Evolutionary conservation across 768 basidiomycete species (phyloP).

Genomic region (Rhizopogon sp.): DNA sequence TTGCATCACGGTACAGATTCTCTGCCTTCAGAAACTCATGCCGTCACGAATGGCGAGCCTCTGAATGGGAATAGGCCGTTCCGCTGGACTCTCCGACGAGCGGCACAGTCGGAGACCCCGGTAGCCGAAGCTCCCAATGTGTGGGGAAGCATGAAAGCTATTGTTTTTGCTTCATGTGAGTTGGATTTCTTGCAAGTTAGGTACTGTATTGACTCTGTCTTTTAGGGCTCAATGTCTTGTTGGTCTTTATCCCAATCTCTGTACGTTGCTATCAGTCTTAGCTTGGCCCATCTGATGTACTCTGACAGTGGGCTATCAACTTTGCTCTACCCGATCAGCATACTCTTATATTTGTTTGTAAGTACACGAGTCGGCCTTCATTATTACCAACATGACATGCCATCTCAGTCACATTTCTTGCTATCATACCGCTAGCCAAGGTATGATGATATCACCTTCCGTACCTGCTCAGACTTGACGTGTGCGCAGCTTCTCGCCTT

Average conservation of each 20-base stretch:
- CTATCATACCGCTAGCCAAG: conserved; percentile 86
- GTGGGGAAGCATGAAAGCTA: conserved; percentile 44
- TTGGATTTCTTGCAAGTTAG: conserved; percentile 8
- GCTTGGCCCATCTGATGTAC: background rate
- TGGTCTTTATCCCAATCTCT: conserved; percentile 69
- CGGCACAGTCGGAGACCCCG: conserved; percentile 28
- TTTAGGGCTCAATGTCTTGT: conserved; percentile 62
- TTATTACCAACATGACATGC: background rate
- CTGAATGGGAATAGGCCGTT: background rate
- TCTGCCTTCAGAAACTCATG: background rate
- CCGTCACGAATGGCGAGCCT: background rate
- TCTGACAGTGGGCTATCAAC: conserved; percentile 63
- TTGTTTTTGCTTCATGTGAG: conserved; percentile 53
- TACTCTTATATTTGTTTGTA: conserved; percentile 74
- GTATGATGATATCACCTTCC: conserved; percentile 24
- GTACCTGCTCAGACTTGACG: background rate
- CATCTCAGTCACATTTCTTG: conserved; percentile 61
- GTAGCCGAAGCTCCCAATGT: conserved; percentile 41
- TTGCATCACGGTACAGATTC: background rate
- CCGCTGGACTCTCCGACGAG: conserved; percentile 5
- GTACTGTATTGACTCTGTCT: conserved; percentile 1
- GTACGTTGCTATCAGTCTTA: conserved; percentile 28
- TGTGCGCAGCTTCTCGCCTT: conserved; percentile 62
- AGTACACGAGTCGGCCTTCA: conserved; percentile 15
- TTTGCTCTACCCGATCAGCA: conserved; percentile 48